These are phyloP conservation scores for Stagonosporopsis tanaceti DNA, from an alignment of 2,329 filamentous ascomycete genomes.

Conservation along the genomic window DNA sequence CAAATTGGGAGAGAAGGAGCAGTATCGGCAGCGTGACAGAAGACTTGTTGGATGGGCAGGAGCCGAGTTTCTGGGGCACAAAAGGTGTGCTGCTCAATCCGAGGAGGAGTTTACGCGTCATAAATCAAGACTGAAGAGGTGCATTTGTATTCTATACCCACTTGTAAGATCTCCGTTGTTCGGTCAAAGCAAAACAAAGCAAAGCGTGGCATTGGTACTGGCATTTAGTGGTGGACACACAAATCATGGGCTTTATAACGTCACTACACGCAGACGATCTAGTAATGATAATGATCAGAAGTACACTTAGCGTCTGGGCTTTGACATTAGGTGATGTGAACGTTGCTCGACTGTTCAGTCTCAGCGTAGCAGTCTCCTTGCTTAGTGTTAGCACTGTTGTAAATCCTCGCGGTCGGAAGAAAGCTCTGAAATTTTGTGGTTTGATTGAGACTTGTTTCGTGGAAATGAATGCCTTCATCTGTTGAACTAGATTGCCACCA, in stretches of 20 bases:
- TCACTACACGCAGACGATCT: constrained; percentile 1
- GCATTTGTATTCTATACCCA: constrained; percentile 5
- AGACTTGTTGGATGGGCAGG: constrained; percentile 67
- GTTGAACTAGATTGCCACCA: too few relatives aligned
- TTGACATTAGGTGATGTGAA: not conserved
- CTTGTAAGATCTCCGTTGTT: not conserved
- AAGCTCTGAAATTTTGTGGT: not conserved
- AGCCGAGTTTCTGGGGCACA: constrained; percentile 74
- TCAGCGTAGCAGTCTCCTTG: not conserved
- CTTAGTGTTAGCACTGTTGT: not conserved
- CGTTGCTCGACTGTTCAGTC: not conserved
- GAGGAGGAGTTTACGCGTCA: constrained; percentile 71
- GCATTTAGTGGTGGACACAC: not conserved
- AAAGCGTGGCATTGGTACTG: not conserved
- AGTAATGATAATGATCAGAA: constrained; percentile 12
- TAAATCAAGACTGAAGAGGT: constrained; percentile 63
- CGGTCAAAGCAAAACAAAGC: not conserved
- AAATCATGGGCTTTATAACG: not conserved
- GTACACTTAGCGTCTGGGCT: not conserved
- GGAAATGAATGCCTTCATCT: too few relatives aligned
- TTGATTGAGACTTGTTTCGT: too few relatives aligned
- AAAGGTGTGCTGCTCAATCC: constrained; percentile 70
- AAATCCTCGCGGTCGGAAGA: not conserved
- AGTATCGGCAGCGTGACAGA: constrained; percentile 61
- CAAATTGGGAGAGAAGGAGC: constrained; percentile 44